These are phyloP conservation scores for Suillus subaureus DNA, from an alignment of 768 basidiomycete species.

Conservation along the genomic window DNA sequence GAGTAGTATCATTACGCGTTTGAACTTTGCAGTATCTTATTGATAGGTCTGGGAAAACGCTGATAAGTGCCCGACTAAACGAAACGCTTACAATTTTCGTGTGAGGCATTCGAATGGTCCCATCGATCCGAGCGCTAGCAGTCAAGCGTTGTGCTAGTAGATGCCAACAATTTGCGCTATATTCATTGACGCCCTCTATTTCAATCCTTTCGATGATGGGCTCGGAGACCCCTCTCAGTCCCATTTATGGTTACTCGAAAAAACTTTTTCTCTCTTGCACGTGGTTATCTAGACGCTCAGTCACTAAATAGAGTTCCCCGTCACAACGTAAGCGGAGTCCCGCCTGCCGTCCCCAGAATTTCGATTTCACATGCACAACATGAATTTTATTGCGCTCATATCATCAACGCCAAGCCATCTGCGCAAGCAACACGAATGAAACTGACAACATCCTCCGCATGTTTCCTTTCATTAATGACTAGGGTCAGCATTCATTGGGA, in stretches of 20 bases:
- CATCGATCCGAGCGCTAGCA: neutral
- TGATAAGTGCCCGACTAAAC: slow-evolving; percentile 5
- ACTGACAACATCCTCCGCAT: slow-evolving; percentile 51
- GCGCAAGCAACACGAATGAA: slow-evolving; percentile 57
- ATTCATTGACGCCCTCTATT: slow-evolving; percentile 3
- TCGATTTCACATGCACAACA: neutral
- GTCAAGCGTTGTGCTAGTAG: neutral
- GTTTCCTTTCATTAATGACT: slow-evolving; percentile 33
- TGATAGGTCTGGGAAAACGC: slow-evolving; percentile 15
- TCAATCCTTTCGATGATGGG: slow-evolving; percentile 13
- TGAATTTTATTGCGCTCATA: slow-evolving; percentile 28
- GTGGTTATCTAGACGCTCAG: slow-evolving; percentile 15
- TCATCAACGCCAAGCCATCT: slow-evolving; percentile 59
- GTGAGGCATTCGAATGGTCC: neutral
- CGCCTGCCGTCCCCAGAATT: slow-evolving; percentile 9
- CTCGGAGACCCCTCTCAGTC: slow-evolving; percentile 26
- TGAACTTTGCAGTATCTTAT: slow-evolving; percentile 18
- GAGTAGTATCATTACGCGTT: slow-evolving; percentile 36
- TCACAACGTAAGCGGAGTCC: slow-evolving; percentile 24
- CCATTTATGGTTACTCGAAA: slow-evolving; percentile 14
- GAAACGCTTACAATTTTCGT: neutral
- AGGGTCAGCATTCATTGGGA: slow-evolving; percentile 23
- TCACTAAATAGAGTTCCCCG: neutral
- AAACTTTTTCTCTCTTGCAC: slow-evolving; percentile 25
- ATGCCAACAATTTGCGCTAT: neutral